Conservation (phyloP, 1,284 basidiomycete genomes). For the Malassezia japonica region DNA sequence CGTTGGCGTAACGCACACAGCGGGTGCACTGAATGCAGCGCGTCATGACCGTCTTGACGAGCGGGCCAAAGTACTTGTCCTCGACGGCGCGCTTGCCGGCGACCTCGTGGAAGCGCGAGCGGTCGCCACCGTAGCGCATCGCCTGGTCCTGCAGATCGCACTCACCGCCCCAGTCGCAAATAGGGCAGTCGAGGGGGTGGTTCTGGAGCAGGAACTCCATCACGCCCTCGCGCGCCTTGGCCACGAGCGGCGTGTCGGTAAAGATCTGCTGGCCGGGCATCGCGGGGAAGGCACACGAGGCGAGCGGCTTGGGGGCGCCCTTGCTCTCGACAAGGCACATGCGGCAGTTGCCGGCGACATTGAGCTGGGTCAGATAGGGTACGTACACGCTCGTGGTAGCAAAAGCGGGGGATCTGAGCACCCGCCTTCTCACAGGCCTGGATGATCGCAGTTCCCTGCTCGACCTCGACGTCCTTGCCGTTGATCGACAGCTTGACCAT, state of each 20-base stretch:
- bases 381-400: slow-evolving; percentile 73
- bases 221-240: slow-evolving; percentile 81
- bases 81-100: slow-evolving; percentile 95
- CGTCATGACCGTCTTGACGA: slow-evolving; percentile 99
- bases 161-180: slow-evolving; percentile 74
- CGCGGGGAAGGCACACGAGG: slow-evolving; percentile 79
- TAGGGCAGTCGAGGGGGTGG: slow-evolving; percentile 94
- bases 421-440: slow-evolving; percentile 66
- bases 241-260: slow-evolving; percentile 87
- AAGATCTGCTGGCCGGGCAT: slow-evolving; percentile 94
- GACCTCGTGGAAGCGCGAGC: slow-evolving; percentile 94
- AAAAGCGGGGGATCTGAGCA: slow-evolving; percentile 58
- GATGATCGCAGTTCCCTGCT: slow-evolving; percentile 59
- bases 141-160: slow-evolving; percentile 99
- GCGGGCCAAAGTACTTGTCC: slow-evolving; percentile 94
- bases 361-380: slow-evolving; percentile 15
- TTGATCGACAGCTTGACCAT: slow-evolving; percentile 47
- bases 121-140: slow-evolving; percentile 96
- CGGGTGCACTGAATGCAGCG: slow-evolving; percentile 99
- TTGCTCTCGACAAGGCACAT: slow-evolving; percentile 90
- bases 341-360: slow-evolving; percentile 46
- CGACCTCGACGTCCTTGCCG: slow-evolving; percentile 47
- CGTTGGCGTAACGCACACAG: slow-evolving; percentile 96
- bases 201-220: slow-evolving; percentile 98
- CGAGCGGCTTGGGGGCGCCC: slow-evolving; percentile 77